Percentiles rank a stretch among this genome's conserved stretches.
Evolutionary conservation across 2,329 filamentous ascomycete genomes (phyloP).

Genomic region (Fusarium marasasianum): DNA sequence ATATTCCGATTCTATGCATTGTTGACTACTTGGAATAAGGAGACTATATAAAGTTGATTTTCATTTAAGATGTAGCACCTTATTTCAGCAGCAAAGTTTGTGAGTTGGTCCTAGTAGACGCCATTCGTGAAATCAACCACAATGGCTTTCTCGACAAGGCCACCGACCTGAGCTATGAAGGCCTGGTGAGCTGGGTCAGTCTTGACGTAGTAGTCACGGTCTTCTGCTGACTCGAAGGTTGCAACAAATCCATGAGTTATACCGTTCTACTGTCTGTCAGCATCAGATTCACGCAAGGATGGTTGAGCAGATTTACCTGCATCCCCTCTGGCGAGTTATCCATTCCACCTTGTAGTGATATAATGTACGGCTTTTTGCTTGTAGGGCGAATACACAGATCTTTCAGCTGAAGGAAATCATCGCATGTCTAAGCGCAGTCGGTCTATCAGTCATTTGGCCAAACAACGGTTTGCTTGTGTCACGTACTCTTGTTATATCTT

Average conservation of each 20-base stretch:
- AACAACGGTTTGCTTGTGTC: accelerated
- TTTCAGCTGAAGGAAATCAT: constrained; percentile 7
- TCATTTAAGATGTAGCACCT: not conserved
- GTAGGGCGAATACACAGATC: constrained; percentile 9
- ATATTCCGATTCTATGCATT: not conserved
- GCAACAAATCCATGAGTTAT: constrained; percentile 76
- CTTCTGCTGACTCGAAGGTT: constrained; percentile 70
- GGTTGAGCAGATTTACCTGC: not conserved
- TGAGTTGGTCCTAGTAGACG: constrained; percentile 36
- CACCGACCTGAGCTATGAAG: constrained; percentile 63
- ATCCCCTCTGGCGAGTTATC: constrained; percentile 20
- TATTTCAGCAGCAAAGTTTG: not conserved
- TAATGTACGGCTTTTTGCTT: constrained; percentile 1
- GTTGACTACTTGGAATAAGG: not conserved
- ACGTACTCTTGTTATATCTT: not conserved
- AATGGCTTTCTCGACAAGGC: constrained; percentile 61
- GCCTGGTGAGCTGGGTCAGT: constrained; percentile 70
- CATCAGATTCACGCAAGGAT: accelerated
- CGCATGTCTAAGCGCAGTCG: not conserved
- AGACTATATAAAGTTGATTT: not conserved
- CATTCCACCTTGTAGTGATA: constrained; percentile 3
- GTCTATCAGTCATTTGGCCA: not conserved
- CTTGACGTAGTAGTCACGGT: constrained; percentile 74
- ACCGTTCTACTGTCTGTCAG: constrained; percentile 56
- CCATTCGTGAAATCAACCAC: constrained; percentile 70